Percentiles rank a stretch among this genome's conserved stretches.
Conservation (phyloP, 2,329 filamentous ascomycete species). For the Sporothrix pallida region DNA sequence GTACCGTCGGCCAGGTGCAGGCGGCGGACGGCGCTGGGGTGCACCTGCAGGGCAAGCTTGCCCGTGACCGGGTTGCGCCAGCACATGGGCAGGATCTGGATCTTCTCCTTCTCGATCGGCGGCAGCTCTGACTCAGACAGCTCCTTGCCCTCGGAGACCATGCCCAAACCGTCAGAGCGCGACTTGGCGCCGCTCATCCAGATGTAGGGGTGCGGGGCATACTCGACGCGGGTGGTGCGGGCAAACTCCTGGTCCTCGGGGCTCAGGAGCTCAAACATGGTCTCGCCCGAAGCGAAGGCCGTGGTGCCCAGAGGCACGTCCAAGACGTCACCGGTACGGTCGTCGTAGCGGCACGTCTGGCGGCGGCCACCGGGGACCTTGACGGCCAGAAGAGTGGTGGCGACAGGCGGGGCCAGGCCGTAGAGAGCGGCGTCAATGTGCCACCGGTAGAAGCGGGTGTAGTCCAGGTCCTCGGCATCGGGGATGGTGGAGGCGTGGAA, state of each 20-base stretch:
- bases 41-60: slow-evolving; percentile 72
- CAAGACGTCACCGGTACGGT: slow-evolving; percentile 69
- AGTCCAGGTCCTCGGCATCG: slow-evolving; percentile 55
- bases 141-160: slow-evolving; percentile 63
- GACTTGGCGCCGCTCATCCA: slow-evolving; percentile 77
- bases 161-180: slow-evolving; percentile 71
- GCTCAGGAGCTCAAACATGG: slow-evolving; percentile 71
- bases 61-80: slow-evolving; percentile 78
- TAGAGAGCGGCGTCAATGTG: slow-evolving; percentile 82
- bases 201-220: slow-evolving; percentile 79
- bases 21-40: slow-evolving; percentile 72
- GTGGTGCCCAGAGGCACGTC: slow-evolving; percentile 77
- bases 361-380: slow-evolving; percentile 65
- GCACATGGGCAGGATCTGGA: slow-evolving; percentile 75
- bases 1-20: slow-evolving; percentile 70
- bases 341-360: slow-evolving; percentile 71
- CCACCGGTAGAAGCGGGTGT: slow-evolving; percentile 73
- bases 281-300: slow-evolving; percentile 73
- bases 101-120: slow-evolving; percentile 66
- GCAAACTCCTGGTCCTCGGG: slow-evolving; percentile 71
- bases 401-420: slow-evolving; percentile 73
- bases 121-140: slow-evolving; percentile 65
- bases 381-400: slow-evolving; percentile 76
- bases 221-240: slow-evolving; percentile 70
- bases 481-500: slow-evolving; percentile 73